These are phyloP conservation scores for Dittrichia graveolens DNA, from an alignment of 129 eudicot genomes.

Conservation along the genomic window DNA sequence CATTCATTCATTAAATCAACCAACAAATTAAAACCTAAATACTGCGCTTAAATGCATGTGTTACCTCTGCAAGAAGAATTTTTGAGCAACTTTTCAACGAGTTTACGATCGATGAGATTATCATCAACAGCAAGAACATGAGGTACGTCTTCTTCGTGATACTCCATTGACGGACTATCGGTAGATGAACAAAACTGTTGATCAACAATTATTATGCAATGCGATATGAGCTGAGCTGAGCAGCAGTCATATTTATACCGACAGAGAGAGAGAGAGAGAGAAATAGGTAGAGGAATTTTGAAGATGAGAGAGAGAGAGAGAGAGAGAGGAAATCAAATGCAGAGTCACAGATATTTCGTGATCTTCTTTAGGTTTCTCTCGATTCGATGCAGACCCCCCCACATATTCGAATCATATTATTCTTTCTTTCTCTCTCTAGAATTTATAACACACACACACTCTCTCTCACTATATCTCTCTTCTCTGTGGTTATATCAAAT, in stretches of 20 bases:
- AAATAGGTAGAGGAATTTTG: neutral
- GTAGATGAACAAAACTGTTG: neutral
- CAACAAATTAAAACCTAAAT: neutral
- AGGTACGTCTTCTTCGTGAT: conserved; percentile 40
- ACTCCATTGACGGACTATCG: conserved; percentile 17
- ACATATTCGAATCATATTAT: conserved; percentile 24
- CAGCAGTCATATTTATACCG: conserved; percentile 10
- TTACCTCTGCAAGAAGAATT: conserved; percentile 77
- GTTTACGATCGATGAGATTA: conserved; percentile 69
- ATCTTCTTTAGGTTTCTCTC: conserved; percentile 56
- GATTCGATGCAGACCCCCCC: conserved; percentile 57
- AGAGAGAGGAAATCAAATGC: conserved; percentile 39
- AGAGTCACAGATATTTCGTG: conserved; percentile 73
- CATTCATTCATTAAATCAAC: neutral
- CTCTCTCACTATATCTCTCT: too few relatives aligned
- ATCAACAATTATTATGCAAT: conserved; percentile 3
- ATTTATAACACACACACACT: neutral
- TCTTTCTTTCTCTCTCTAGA: conserved; percentile 36
- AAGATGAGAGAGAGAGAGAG: conserved; percentile 27
- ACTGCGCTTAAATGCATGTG: neutral
- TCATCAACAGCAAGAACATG: conserved; percentile 93
- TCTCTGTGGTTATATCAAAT: conserved; percentile 26
- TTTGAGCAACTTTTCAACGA: conserved; percentile 72
- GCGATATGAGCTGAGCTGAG: conserved; percentile 20
- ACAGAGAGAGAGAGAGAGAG: neutral